phyloP scores from a whole-genome alignment of 192 early-diverging fungal genomes.

The Spizellomyces sp. region DNA sequence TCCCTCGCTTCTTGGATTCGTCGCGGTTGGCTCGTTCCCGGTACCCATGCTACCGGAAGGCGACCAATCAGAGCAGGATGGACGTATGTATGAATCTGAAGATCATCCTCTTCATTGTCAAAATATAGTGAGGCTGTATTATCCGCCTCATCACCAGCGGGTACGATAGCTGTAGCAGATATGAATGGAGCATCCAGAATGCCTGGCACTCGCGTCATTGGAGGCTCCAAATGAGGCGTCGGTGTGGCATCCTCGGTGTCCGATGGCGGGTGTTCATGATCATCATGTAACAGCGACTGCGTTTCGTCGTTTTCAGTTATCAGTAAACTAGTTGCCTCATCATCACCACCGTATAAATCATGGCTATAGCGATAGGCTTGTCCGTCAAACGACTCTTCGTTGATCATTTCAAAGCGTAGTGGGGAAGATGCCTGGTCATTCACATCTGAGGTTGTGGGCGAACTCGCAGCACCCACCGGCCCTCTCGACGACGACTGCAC shows the following conservation, averaged over 20 bases:
- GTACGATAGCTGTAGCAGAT: conserved; percentile 36
- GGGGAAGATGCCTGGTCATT: neutral
- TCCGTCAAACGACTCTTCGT: no score
- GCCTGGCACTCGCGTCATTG: conserved; percentile 51
- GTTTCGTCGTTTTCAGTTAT: no score
- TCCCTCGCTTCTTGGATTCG: conserved; percentile 35
- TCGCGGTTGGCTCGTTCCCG: conserved; percentile 31
- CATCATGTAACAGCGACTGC: neutral
- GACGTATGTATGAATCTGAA: conserved; percentile 51
- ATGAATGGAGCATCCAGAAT: conserved; percentile 50
- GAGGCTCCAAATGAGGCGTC: conserved; percentile 47
- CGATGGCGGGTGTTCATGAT: neutral
- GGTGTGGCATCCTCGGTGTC: conserved; percentile 1
- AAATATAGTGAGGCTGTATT: neutral
- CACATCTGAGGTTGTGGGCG: neutral
- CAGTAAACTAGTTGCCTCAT: neutral
- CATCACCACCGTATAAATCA: conserved; percentile 13
- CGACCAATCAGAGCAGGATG: conserved; percentile 57
- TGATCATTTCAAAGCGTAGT: neutral
- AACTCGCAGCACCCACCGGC: neutral
- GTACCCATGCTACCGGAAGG: conserved; percentile 52
- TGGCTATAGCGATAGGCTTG: neutral
- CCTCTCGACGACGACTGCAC: neutral
- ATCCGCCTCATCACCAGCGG: conserved; percentile 45
- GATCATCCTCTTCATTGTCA: conserved; percentile 40